Base-by-base conservation (phyloP, 352 stramenopile genomes). In the Phytophthora agathidicida region DNA sequence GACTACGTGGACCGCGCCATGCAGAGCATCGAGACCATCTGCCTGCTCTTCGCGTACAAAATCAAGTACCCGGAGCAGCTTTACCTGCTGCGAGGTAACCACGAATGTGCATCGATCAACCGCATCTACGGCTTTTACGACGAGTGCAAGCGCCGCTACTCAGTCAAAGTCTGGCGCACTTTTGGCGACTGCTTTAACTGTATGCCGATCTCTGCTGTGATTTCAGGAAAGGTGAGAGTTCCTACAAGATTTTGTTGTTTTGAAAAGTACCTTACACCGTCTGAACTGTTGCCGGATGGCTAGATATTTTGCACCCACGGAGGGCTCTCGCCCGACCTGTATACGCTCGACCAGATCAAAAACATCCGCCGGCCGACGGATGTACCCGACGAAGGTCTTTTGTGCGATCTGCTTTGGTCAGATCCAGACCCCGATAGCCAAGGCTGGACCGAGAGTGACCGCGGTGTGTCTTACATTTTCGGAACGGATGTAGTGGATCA, bases 91-190 rank as follows among this genome's bases (percentile, higher is more conserved):
- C 82, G 97, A 27, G 97, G 97, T 5, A 99, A 99, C 80, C 97
- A 99, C 77, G 97, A 99, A 73, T 98, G 93, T 58, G 93, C 94
- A 28, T 98, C 96, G 20, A 99, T 99, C 61, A 99, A 99, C 76
- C 88, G 96, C 35, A 99, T 99, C 68, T 99, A 99, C 77, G 97
- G 97, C 16, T 99, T 99, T 69, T 99, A 99, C 72, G 96, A 99
- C 68, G 97, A 99, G 67, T 99, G 96, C 89, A 99, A 99, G 64
- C 79, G 88, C 10, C 74, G 91, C 31, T 98, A 97, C 68, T 93
- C 78, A 6, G 77, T 98, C 32, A 98, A 97, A 54, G 69, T 98
- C 14, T 98, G 94, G 94, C 77, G 90, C 24, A 95, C 93, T 5
- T 99, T 99, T 69, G 97, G 89, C 19, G 97, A 99, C 71, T 98